Conservation (phyloP, 2,329 filamentous ascomycete genomes). For the Triangularia verruculosa region DNA sequence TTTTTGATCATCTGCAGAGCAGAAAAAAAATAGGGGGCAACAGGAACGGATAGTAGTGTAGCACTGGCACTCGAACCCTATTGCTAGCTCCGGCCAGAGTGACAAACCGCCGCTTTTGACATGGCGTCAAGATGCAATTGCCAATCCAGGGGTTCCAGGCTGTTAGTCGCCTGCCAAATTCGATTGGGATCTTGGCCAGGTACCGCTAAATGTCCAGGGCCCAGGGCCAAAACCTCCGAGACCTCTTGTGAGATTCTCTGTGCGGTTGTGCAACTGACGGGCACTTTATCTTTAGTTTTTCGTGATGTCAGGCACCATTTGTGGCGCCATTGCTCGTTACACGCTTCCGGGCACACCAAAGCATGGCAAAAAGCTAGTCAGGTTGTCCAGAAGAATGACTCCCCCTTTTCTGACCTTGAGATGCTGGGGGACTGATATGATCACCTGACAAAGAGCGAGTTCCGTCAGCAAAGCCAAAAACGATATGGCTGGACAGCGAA, state of each 20-base stretch:
- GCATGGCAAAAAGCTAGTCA: neutral
- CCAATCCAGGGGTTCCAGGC: constrained; percentile 1
- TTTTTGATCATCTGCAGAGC: constrained; percentile 15
- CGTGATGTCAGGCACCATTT: constrained; percentile 12
- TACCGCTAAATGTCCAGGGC: neutral
- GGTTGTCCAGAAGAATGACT: neutral
- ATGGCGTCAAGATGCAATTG: neutral
- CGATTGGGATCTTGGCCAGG: neutral
- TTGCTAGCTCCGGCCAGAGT: neutral
- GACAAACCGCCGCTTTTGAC: neutral
- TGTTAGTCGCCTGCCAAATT: neutral
- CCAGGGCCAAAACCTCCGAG: neutral
- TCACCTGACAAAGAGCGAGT: constrained; percentile 1
- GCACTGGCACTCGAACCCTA: neutral
- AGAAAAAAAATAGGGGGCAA: constrained; percentile 12
- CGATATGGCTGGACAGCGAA: neutral
- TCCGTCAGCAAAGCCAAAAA: neutral
- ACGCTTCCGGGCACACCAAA: neutral
- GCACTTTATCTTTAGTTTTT: constrained; percentile 1
- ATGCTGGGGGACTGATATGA: neutral
- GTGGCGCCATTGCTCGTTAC: constrained; percentile 8
- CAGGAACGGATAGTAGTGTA: neutral
- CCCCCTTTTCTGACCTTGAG: neutral
- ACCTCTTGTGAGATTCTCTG: neutral
- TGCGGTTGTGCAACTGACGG: neutral